phyloP scores from a whole-genome alignment of 2,329 filamentous ascomycete genomes.

The Exophiala aquamarina region DNA sequence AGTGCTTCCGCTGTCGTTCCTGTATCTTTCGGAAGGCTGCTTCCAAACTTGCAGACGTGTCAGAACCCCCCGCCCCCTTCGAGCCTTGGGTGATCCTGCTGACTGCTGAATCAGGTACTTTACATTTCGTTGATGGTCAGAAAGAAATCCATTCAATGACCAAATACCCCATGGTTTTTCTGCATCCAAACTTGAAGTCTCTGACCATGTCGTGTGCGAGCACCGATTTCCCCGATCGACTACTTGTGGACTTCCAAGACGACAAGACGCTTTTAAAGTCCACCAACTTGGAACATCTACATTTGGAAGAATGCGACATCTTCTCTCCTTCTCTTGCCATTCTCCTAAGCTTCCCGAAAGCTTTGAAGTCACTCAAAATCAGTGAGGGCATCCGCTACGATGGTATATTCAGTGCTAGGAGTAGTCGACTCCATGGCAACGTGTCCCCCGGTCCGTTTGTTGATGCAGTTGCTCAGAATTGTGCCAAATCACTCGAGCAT shows the following conservation, averaged over 20 bases:
- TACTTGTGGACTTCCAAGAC: slow-evolving; percentile 17
- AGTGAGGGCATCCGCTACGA: slow-evolving; percentile 29
- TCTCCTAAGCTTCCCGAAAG: slow-evolving; percentile 25
- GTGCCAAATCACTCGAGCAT: slow-evolving; percentile 21
- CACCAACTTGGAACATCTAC: slow-evolving; percentile 25
- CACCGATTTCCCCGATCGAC: slow-evolving; percentile 22
- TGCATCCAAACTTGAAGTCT: slow-evolving; percentile 26
- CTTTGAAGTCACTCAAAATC: slow-evolving; percentile 27
- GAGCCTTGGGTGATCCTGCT: not conserved
- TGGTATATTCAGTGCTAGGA: slow-evolving; percentile 22
- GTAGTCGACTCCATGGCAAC: slow-evolving; percentile 27
- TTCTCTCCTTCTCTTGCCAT: slow-evolving; percentile 20
- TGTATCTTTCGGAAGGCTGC: slow-evolving; percentile 11
- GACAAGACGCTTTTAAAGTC: slow-evolving; percentile 19
- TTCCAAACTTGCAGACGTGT: slow-evolving; percentile 24
- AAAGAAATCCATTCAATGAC: slow-evolving; percentile 27
- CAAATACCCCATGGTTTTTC: slow-evolving; percentile 28
- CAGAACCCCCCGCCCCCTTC: slow-evolving; percentile 2
- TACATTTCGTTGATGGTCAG: slow-evolving; percentile 28
- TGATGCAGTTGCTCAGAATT: slow-evolving; percentile 22
- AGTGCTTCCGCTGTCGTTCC: slow-evolving; percentile 24
- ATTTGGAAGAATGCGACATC: slow-evolving; percentile 30
- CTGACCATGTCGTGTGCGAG: slow-evolving; percentile 30
- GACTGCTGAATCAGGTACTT: slow-evolving; percentile 16
- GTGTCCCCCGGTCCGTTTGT: slow-evolving; percentile 23